A percentile compares a stretch with the other conserved stretches of the same genome.
Conservation (phyloP, 2,329 filamentous ascomycete species). For the Fusarium sp. region DNA sequence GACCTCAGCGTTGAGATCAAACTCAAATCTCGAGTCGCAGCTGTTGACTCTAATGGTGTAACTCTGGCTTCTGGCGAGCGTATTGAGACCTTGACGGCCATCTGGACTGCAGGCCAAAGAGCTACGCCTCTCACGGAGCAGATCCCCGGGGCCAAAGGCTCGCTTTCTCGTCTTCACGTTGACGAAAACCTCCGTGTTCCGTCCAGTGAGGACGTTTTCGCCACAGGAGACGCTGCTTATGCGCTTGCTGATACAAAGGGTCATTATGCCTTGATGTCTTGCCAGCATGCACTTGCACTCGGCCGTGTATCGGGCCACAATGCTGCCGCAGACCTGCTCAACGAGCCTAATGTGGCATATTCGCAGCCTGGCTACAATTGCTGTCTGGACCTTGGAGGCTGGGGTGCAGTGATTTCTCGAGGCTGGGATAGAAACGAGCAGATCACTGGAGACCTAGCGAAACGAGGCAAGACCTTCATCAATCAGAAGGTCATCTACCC, state of each 20-base stretch:
- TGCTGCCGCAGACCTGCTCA: constrained; percentile 50
- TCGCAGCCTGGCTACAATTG: constrained; percentile 47
- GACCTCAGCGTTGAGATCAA: constrained; percentile 46
- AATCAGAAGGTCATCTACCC: constrained; percentile 40
- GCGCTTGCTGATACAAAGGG: constrained; percentile 40
- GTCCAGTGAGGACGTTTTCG: constrained; percentile 2
- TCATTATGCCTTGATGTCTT: constrained; percentile 51
- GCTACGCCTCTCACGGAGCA: constrained; percentile 50
- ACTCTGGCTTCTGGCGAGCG: constrained; percentile 46
- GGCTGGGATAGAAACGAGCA: constrained; percentile 50
- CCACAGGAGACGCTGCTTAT: constrained; percentile 50
- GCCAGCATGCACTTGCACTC: constrained; percentile 53
- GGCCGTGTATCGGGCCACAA: constrained; percentile 52
- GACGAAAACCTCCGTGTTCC: constrained; percentile 15
- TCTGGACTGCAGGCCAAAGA: constrained; percentile 53
- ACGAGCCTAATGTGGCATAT: constrained; percentile 40
- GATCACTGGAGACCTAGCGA: constrained; percentile 45
- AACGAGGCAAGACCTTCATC: constrained; percentile 49
- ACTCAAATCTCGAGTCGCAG: constrained; percentile 42
- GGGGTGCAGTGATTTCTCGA: constrained; percentile 43
- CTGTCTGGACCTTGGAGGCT: constrained; percentile 53
- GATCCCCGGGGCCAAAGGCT: constrained; percentile 46
- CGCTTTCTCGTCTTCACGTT: constrained; percentile 6
- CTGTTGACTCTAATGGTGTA: constrained; percentile 43
- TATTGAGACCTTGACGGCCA: constrained; percentile 48